Conservation (phyloP, 164 flowering plant genomes). For the Buxus sempervirens region DNA sequence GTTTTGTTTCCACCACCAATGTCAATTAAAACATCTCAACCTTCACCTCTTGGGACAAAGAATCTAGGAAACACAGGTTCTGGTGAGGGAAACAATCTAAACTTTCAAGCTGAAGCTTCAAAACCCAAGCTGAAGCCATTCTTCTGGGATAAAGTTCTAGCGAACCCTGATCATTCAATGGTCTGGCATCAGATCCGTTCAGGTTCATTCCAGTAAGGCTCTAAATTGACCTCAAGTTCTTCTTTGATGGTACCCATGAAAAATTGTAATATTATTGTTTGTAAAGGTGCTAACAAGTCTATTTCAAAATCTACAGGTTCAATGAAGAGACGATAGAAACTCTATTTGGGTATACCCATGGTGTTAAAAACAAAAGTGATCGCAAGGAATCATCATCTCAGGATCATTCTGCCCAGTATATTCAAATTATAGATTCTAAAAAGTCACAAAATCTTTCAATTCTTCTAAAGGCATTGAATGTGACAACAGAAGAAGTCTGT, state of each 20-base stretch:
- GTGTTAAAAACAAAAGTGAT: conserved; percentile 46
- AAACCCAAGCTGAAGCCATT: conserved; percentile 93
- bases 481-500: conserved; percentile 89
- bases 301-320: conserved; percentile 49
- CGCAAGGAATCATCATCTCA: conserved; percentile 41
- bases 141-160: conserved; percentile 96
- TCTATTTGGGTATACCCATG: conserved; percentile 69
- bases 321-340: conserved; percentile 94
- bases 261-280: neutral
- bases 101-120: conserved; percentile 43
- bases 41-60: conserved; percentile 30
- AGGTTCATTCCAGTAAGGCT: conserved; percentile 93
- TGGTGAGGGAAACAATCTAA: conserved; percentile 15
- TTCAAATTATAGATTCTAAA: conserved; percentile 75
- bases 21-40: conserved; percentile 26
- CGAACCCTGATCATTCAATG: conserved; percentile 91
- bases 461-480: conserved; percentile 77
- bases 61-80: conserved; percentile 21
- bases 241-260: conserved; percentile 1
- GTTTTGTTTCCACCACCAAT: conserved; percentile 35
- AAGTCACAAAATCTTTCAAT: conserved; percentile 85
- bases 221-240: conserved; percentile 8
- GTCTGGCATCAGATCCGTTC: conserved; percentile 93
- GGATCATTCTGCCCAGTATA: conserved; percentile 43
- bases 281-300: neutral